Evolutionary conservation across 2,329 filamentous ascomycete species (phyloP), one percentile per base, ranked within the genome.

Genomic region (Fusarium luffae): DNA sequence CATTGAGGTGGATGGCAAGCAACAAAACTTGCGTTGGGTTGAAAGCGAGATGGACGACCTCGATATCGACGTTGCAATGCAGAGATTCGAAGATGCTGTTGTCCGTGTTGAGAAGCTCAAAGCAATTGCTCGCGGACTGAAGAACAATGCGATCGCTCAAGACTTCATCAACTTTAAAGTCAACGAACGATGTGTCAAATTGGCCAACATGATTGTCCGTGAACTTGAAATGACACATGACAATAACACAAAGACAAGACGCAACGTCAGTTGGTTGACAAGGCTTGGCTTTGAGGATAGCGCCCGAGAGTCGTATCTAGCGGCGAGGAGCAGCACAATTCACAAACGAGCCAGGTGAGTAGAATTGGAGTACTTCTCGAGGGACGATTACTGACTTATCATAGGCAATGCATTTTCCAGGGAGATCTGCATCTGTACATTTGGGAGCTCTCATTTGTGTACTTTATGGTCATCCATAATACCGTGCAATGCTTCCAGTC

Each of bases 11-110:
- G 96, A 98, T 75, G 96, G 96, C 50, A 97, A 97, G 75, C 94
- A 98, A 79, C 93, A 98, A 77, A 98, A 96, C 77, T 86, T 99
- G 48, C 92, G 95, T 55, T 98, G 93, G 93, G 93, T 99, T 0
- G 96, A 99, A 78, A 89, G 90, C 54, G 93, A 98, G 80, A 92
- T 99, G 79, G 96, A 99, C 77, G 93, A 97, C 76, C 88, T 99
- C 8, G 96, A 99, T 76, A 98, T 98, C 74, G 92, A 97, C 74
- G 94, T 99, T 75, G 95, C 96, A 0, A 85, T 98, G 52, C 95
- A 98, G 77, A 88, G 89, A 43, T 96, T 97, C 70, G 94, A 98
- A 74, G 88, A 90, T 21, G 92, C 96, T 0, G 96, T 98, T 1
- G 85, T 86, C 7, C 89, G 91, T 30, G 92, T 98, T 2, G 96